phyloP scores from a whole-genome alignment of 805 yeast species.

The Candida morakotiae region DNA sequence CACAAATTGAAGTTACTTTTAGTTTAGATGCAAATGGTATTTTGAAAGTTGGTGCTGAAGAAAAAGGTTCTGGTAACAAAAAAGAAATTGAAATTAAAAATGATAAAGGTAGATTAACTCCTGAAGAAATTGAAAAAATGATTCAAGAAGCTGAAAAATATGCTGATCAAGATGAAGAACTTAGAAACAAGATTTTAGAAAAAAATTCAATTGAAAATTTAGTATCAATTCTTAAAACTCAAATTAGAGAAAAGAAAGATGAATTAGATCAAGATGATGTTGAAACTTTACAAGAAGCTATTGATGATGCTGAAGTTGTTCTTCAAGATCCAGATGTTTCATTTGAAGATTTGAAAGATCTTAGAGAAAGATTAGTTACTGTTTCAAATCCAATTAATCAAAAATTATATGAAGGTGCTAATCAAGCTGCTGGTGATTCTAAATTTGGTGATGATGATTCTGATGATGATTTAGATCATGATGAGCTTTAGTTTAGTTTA shows the following conservation, averaged over 20 bases:
- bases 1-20: constrained; percentile 97
- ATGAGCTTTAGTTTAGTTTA: constrained; percentile 18
- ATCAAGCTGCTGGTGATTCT: constrained; percentile 37
- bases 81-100: constrained; percentile 98
- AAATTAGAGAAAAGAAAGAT: constrained; percentile 32
- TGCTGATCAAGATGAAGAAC: constrained; percentile 44
- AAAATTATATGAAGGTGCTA: constrained; percentile 48
- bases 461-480: constrained; percentile 42
- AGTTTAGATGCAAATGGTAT: constrained; percentile 99
- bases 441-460: constrained; percentile 41
- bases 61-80: constrained; percentile 97
- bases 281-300: constrained; percentile 82
- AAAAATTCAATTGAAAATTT: constrained; percentile 44
- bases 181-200: constrained; percentile 40
- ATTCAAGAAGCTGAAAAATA: constrained; percentile 96
- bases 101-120: constrained; percentile 97
- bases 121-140: constrained; percentile 97
- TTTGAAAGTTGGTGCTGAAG: constrained; percentile 97
- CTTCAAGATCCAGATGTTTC: constrained; percentile 85
- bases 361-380: constrained; percentile 71
- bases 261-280: constrained; percentile 87
- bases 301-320: constrained; percentile 83
- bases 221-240: constrained; percentile 45
- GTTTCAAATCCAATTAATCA: constrained; percentile 90
- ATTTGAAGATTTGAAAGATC: constrained; percentile 90